Evolutionary conservation across 176 grass and related monocot genomes (phyloP), one percentile per base, ranked within the genome.

Genomic region (Zoysia pacifica): DNA sequence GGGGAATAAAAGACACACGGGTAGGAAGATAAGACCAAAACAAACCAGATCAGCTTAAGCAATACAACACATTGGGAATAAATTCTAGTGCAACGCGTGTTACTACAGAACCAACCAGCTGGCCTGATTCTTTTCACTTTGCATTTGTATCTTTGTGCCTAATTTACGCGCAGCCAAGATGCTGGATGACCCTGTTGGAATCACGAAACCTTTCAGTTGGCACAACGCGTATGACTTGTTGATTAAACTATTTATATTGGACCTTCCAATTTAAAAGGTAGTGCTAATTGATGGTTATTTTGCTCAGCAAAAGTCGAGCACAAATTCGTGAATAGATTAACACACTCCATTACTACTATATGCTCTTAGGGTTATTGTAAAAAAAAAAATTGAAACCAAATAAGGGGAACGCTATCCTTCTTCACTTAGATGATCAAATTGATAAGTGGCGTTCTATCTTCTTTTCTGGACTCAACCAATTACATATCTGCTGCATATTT

Each of bases 151-250:
- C 48, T 43, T 53, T 67, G n/a, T 79, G 49, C 38, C 64, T 68
- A 67, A 35, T 58, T 44, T 74, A 13, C 20, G 48, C 8, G 11
- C 6, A 47, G 42, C 46, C 41, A 2, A 38, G 15, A 14, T 2
- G 1, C 18, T 65, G 11, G 36, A 78, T 66, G 37, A 4, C 18
- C 62, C 16, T 39, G 37, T 40, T 79, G 63, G 18, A 20, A 67
- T 51, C 48, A 43, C 3, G 13, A 14, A 16, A 37, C 15, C 68
- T 73, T 40, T 3, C 47, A 40, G 20, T 79, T 13, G n/a, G 38
- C 11, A 35, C 19, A 79, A 35, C 15, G 43, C 52, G 62, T 38
- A 54, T 79, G 76, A 54, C 37, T 79, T 15, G 10, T 43, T 79
- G 38, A 35, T 79, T 79, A 13, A 28, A 20, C 38, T 19, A 51